Percentiles rank a stretch among this genome's conserved stretches.
These are phyloP conservation scores for Neohortaea acidophila DNA, from an alignment of 495 filamentous ascomycete genomes.

Conservation along the genomic window DNA sequence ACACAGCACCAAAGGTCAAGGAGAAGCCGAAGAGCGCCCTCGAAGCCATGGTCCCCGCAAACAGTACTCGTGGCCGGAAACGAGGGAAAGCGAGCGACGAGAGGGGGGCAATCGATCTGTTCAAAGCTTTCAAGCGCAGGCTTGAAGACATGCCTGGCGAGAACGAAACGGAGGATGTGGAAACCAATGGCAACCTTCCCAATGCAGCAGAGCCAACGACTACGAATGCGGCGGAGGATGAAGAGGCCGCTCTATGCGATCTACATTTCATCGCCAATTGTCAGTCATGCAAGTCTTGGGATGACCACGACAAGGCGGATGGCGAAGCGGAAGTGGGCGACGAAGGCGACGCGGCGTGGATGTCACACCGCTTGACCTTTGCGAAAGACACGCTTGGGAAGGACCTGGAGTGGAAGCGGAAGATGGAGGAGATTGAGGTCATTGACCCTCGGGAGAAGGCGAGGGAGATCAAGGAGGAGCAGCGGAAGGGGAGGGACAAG, in stretches of 20 bases:
- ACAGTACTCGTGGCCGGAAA: conserved; percentile 61
- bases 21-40: conserved; percentile 49
- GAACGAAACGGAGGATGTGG: background rate
- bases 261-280: conserved; percentile 88
- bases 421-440: conserved; percentile 77
- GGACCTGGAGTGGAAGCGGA: conserved; percentile 75
- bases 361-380: conserved; percentile 63
- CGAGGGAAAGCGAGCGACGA: conserved; percentile 42
- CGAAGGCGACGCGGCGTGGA: conserved; percentile 47
- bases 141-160: conserved; percentile 44
- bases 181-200: background rate
- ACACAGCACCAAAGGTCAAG: conserved; percentile 39
- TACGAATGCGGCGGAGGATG: conserved; percentile 31
- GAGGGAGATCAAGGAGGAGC: conserved; percentile 6
- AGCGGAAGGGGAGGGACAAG: conserved; percentile 5
- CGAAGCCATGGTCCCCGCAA: conserved; percentile 73
- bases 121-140: conserved; percentile 65
- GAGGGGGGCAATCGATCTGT: conserved; percentile 44
- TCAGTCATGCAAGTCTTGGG: conserved; percentile 76
- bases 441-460: conserved; percentile 69
- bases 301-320: conserved; percentile 29
- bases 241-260: conserved; percentile 62
- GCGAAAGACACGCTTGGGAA: conserved; percentile 83
- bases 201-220: conserved; percentile 25
- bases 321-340: conserved; percentile 40